Percentiles rank a stretch among this genome's conserved stretches.
phyloP scores from a whole-genome alignment of 345 rosid genomes.

The Limnanthes douglasii region DNA sequence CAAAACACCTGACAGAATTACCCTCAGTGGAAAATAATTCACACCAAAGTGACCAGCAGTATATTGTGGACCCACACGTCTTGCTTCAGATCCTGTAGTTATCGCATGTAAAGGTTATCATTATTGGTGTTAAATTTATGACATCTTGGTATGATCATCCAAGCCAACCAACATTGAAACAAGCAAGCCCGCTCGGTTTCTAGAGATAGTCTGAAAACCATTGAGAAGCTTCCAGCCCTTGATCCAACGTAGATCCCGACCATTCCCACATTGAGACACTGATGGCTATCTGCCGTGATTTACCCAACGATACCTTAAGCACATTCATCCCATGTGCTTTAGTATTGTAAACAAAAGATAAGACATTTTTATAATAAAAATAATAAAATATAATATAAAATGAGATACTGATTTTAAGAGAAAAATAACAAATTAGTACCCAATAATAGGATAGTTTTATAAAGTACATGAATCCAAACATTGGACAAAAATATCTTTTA shows the following conservation, averaged over 20 bases:
- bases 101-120: too few relatives aligned
- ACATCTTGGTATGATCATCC: background rate
- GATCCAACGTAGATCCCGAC: constrained; percentile 86
- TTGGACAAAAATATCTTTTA: too few relatives aligned
- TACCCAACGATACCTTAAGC: constrained; percentile 45
- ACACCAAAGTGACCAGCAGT: constrained; percentile 48
- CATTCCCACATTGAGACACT: constrained; percentile 89
- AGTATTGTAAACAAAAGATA: too few relatives aligned
- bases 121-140: too few relatives aligned
- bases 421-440: too few relatives aligned
- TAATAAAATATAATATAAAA: too few relatives aligned
- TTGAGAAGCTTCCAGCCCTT: constrained; percentile 69
- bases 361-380: too few relatives aligned
- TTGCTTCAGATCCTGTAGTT: constrained; percentile 48
- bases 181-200: constrained; percentile 65
- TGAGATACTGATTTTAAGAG: too few relatives aligned
- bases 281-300: constrained; percentile 19
- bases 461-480: too few relatives aligned
- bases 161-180: constrained; percentile 52
- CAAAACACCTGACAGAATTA: too few relatives aligned
- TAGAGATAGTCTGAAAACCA: constrained; percentile 74
- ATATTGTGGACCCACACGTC: constrained; percentile 61
- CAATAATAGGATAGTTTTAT: too few relatives aligned
- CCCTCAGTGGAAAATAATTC: too few relatives aligned
- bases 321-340: constrained; percentile 71